Evolutionary conservation across 768 basidiomycete genomes (phyloP), one percentile per base, ranked within the genome.

Genomic region (Amanita exitialis): DNA sequence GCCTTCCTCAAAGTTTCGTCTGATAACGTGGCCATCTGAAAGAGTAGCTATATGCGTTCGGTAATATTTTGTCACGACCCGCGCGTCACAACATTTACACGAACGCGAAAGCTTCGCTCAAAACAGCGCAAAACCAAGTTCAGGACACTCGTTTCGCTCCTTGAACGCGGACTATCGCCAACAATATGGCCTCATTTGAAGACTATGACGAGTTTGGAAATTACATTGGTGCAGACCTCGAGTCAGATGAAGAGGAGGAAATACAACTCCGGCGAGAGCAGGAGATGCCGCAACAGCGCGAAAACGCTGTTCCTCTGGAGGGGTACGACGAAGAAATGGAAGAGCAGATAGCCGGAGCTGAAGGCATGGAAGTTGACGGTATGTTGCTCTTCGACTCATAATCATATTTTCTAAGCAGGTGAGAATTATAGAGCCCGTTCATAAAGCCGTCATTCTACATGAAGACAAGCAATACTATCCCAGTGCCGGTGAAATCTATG

Each of bases 391-490:
- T 41, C 36, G 46, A 53, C 27, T 10, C 23, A n/a, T 44, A 16
- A 7, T 27, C 10, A 42, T 35, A 27, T 25, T 36, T 12, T 16
- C 23, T 35, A 6, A 44, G 28, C 4, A 9, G 25, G 23, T 13
- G 2, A 30, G 6, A 18, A 48, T 39, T 20, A 20, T 58, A 89
- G 90, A 85, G 58, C 86, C 89, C 37, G 67, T 75, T 28, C 85
- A 88, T 57, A 89, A 84, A 54, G 89, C 89, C 44, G 86, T 92
- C 16, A 66, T 98, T 39, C 73, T 98, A 41, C 95, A 98, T 60
- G 96, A 98, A 64, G 89, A 99, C 69, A 99, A 99, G 67, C 89
- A 92, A 66, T 98, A 99, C 66, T 99, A 99, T 64, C 90, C 92
- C 12, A 86, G 87, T 12, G 95, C 96, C 1, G 74, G 74, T 50